phyloP scores from a whole-genome alignment of 2,329 filamentous ascomycete genomes.

The Scedosporium dehoogii region DNA sequence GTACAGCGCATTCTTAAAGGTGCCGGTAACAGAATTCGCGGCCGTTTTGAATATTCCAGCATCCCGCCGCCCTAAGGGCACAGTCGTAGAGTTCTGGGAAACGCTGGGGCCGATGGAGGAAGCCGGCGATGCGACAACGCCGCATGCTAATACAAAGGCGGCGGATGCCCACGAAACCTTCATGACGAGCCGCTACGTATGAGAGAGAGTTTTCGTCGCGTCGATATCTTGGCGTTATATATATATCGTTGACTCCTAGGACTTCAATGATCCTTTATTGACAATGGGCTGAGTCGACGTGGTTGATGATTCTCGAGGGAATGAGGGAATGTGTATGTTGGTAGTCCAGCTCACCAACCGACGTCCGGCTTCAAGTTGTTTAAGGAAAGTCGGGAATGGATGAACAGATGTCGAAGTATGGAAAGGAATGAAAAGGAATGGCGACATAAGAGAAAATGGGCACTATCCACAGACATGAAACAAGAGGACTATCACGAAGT shows the following conservation, averaged over 20 bases:
- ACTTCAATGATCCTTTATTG: too few relatives aligned
- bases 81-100: not conserved
- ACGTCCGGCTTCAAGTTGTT: not conserved
- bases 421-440: not conserved
- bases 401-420: not conserved
- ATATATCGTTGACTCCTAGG: too few relatives aligned
- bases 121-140: not conserved
- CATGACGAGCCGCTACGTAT: not conserved
- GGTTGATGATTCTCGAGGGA: not conserved
- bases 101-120: not conserved
- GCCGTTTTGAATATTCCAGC: not conserved
- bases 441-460: not conserved
- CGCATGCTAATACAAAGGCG: not conserved
- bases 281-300: not conserved
- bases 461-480: not conserved
- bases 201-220: not conserved
- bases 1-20: conserved; percentile 33
- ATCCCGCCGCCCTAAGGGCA: not conserved
- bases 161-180: not conserved
- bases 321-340: not conserved
- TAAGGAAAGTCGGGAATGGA: not conserved
- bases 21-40: not conserved
- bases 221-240: not conserved
- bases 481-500: not conserved
- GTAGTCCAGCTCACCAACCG: conserved; percentile 3